These are phyloP conservation scores for Exobasidium cylindrosporum DNA, from an alignment of 1,284 basidiomycete species.

Conservation along the genomic window DNA sequence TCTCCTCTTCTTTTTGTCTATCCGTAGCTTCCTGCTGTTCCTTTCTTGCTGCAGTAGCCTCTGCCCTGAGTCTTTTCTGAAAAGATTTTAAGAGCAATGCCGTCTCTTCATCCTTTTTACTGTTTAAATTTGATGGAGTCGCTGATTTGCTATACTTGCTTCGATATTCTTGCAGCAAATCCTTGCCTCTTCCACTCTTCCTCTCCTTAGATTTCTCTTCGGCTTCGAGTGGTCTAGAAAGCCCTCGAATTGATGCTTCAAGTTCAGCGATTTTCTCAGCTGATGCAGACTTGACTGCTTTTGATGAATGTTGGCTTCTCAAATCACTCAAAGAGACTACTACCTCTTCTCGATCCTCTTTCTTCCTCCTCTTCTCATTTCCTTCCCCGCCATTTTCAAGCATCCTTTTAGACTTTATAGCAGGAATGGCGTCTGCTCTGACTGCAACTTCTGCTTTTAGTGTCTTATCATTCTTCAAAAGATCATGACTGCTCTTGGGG, in stretches of 20 bases:
- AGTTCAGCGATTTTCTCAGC: slow-evolving; percentile 15
- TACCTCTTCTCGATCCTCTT: neutral
- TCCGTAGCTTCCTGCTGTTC: slow-evolving; percentile 9
- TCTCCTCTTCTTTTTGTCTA: slow-evolving; percentile 13
- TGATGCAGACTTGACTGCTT: neutral
- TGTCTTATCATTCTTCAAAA: slow-evolving; percentile 38
- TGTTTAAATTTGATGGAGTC: neutral
- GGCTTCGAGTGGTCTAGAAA: slow-evolving; percentile 6
- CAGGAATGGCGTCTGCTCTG: neutral
- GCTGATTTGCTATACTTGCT: slow-evolving; percentile 14
- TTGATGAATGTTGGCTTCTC: slow-evolving; percentile 2
- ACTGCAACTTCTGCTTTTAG: slow-evolving; percentile 9
- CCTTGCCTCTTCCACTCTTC: slow-evolving; percentile 15
- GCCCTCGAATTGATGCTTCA: slow-evolving; percentile 19
- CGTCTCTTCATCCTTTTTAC: slow-evolving; percentile 19
- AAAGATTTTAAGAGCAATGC: slow-evolving; percentile 23
- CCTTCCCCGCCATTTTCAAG: slow-evolving; percentile 11
- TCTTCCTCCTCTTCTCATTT: neutral
- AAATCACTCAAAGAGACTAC: neutral
- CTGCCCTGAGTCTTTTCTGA: slow-evolving; percentile 16
- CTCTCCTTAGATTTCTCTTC: slow-evolving; percentile 15
- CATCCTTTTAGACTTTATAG: neutral
- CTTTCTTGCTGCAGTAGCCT: neutral
- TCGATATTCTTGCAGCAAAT: slow-evolving; percentile 18
- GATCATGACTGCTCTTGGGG: slow-evolving; percentile 49